phyloP scores from a whole-genome alignment of 2,329 filamentous ascomycete genomes.

The Fusarium dlaminii region DNA sequence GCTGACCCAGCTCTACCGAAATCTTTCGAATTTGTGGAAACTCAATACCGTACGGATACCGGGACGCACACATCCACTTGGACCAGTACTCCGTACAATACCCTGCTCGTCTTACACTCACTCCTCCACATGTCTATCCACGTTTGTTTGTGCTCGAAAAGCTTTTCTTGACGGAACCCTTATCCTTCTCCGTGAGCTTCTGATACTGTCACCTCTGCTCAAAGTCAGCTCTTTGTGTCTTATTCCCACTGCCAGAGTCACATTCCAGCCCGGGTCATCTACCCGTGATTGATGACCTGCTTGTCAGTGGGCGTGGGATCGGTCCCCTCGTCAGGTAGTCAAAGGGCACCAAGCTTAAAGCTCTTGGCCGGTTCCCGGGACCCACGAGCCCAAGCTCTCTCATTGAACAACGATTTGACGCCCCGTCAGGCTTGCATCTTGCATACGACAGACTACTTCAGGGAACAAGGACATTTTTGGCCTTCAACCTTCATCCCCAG shows the following conservation, averaged over 20 bases:
- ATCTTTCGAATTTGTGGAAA: conserved; percentile 22
- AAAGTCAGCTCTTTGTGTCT: conserved; percentile 4
- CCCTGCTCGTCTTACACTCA: conserved; percentile 12
- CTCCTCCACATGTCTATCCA: conserved; percentile 24
- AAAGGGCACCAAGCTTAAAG: conserved; percentile 35
- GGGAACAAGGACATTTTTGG: conserved; percentile 34
- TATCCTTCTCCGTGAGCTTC: conserved; percentile 17
- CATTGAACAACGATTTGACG: conserved; percentile 42
- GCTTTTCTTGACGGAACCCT: conserved; percentile 8
- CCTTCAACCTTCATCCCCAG: conserved; percentile 32
- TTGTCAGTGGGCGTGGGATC: conserved; percentile 34
- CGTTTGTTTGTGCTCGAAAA: conserved; percentile 25
- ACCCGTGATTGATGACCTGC: conserved; percentile 36
- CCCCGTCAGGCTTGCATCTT: conserved; percentile 40
- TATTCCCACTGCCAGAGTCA: conserved; percentile 28
- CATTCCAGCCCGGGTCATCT: conserved; percentile 33
- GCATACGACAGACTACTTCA: conserved; percentile 38
- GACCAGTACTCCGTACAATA: background rate
- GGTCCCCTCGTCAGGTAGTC: conserved; percentile 21
- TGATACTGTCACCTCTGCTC: conserved; percentile 13
- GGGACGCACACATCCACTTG: conserved; percentile 22
- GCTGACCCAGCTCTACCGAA: conserved; percentile 4
- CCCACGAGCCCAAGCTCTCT: conserved; percentile 37
- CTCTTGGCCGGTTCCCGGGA: conserved; percentile 39
- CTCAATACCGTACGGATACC: conserved; percentile 6